Conservation (phyloP, 139 green algal species). For the Monoraphidium neglectum region DNA sequence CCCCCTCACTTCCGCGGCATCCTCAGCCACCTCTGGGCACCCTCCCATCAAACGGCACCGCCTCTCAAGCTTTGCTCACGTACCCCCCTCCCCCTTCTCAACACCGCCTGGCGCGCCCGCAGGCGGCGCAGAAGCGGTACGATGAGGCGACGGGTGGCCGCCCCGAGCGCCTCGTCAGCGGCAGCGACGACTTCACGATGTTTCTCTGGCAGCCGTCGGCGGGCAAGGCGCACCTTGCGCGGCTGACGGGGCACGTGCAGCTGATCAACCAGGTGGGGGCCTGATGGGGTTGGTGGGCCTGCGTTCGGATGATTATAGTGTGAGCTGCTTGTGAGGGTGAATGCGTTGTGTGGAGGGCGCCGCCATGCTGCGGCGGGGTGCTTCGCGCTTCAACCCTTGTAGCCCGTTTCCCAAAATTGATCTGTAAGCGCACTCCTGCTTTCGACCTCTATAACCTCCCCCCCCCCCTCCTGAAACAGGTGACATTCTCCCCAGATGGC, state of each 20-base stretch:
- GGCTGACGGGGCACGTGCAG: slow-evolving; percentile 96
- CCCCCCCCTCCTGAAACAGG: slow-evolving; percentile 52
- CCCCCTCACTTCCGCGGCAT: neutral
- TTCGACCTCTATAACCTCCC: no score
- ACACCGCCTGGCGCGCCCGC: neutral
- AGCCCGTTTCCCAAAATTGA: no score
- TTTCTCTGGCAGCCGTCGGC: slow-evolving; percentile 89
- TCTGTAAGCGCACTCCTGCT: no score
- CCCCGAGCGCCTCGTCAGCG: slow-evolving; percentile 91
- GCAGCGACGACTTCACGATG: slow-evolving; percentile 97
- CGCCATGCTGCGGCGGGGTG: no score
- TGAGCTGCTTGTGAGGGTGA: no score
- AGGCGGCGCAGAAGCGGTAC: slow-evolving; percentile 35
- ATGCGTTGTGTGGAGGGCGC: no score
- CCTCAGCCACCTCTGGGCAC: neutral
- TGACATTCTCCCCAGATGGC: slow-evolving; percentile 95
- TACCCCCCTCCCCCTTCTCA: neutral
- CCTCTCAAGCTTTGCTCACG: neutral
- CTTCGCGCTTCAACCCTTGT: no score
- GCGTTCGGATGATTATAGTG: no score
- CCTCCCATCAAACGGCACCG: no score
- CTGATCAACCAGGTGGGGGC: slow-evolving; percentile 95
- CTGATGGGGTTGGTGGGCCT: no score
- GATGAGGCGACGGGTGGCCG: slow-evolving; percentile 36
- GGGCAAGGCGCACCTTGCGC: slow-evolving; percentile 66